phyloP scores from a whole-genome alignment of 208 protist species.

The Crithidia bombi region DNA sequence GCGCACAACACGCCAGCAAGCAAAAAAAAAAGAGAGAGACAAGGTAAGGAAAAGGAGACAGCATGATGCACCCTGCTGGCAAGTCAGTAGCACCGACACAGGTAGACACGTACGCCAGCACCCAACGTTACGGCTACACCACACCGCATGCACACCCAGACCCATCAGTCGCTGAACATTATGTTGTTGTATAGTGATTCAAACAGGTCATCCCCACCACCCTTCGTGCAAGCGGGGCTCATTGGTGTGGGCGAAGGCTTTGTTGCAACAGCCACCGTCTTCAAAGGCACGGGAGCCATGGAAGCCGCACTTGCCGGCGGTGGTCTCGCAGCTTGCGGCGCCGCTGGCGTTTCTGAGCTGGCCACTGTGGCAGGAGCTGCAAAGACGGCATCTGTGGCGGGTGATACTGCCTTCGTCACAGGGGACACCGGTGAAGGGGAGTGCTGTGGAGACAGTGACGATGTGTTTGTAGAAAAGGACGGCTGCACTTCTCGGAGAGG shows the following conservation, averaged over 20 bases:
- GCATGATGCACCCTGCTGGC: not conserved
- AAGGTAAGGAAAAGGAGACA: constrained; percentile 6
- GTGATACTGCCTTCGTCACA: not conserved
- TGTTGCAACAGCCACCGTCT: not conserved
- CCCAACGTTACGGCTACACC: no score
- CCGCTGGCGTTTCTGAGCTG: not conserved
- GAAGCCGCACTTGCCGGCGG: not conserved
- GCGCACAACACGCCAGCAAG: no score
- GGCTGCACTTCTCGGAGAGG: not conserved
- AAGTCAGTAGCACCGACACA: no score
- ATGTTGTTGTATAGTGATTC: constrained; percentile 61
- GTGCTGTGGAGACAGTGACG: constrained; percentile 1
- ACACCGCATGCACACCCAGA: no score
- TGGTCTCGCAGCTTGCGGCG: not conserved
- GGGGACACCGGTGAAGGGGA: not conserved
- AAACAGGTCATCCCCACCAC: constrained; percentile 49
- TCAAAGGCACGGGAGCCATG: not conserved
- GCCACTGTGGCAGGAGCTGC: not conserved
- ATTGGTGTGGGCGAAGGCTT: not conserved
- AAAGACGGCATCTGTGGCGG: not conserved
- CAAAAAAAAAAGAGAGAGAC: constrained; percentile 11
- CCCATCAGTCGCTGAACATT: constrained; percentile 39
- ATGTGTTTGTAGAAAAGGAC: not conserved
- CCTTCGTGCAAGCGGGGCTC: not conserved
- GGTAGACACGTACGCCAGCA: no score